Conservation (phyloP, 306 rosid species). For the Macrotyloma uniflorum region DNA sequence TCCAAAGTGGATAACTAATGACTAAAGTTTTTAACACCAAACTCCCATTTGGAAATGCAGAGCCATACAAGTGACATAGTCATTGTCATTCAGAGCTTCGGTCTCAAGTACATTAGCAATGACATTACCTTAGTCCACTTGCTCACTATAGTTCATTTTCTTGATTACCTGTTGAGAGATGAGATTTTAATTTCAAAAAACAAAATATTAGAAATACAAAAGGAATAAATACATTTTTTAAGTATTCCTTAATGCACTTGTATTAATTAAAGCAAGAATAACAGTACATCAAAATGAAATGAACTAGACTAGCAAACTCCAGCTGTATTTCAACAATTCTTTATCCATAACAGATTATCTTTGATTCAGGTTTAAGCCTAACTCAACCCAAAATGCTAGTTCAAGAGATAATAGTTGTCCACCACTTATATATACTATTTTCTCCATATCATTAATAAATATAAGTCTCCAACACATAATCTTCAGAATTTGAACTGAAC, state of each 20-base stretch:
- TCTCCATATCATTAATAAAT: neutral
- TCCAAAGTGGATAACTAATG: conserved; percentile 46
- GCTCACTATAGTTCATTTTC: conserved; percentile 49
- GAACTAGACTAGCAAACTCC: conserved; percentile 1
- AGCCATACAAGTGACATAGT: conserved; percentile 32
- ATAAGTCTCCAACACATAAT: neutral
- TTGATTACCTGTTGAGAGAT: conserved; percentile 61
- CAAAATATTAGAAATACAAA: conserved; percentile 33
- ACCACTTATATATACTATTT: neutral
- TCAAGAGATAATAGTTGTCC: neutral
- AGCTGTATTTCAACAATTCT: conserved; percentile 11
- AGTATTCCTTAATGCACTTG: neutral
- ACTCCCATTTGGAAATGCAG: conserved; percentile 46
- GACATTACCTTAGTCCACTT: conserved; percentile 52
- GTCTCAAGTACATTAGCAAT: conserved; percentile 24
- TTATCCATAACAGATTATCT: conserved; percentile 16
- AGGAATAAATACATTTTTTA: conserved; percentile 16
- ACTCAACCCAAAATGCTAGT: neutral
- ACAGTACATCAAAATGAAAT: conserved; percentile 32
- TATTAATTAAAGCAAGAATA: conserved; percentile 32
- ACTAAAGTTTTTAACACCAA: conserved; percentile 34
- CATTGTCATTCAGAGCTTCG: conserved; percentile 34
- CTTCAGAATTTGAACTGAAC: neutral
- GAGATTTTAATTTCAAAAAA: conserved; percentile 40
- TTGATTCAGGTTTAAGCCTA: neutral